These are phyloP conservation scores for Aspergillus sclerotioniger DNA, from an alignment of 495 filamentous ascomycete species.

Conservation along the genomic window DNA sequence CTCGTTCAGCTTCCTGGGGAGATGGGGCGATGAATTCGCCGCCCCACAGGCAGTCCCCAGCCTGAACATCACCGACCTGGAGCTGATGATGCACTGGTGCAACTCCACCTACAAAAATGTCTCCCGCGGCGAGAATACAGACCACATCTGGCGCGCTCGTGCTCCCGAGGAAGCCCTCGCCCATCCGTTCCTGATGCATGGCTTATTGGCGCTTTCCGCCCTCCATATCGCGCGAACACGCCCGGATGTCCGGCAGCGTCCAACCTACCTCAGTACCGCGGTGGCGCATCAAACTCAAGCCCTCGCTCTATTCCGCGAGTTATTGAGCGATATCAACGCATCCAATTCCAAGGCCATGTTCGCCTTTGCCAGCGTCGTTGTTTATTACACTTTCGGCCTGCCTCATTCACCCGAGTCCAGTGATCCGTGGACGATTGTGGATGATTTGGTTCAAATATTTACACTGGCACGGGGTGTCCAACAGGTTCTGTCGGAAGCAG, in stretches of 20 bases:
- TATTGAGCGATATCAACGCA: slow-evolving; percentile 40
- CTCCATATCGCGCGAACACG: slow-evolving; percentile 44
- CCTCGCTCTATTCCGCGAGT: slow-evolving; percentile 43
- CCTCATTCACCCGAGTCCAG: slow-evolving; percentile 36
- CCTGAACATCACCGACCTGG: slow-evolving; percentile 38
- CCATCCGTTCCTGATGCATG: slow-evolving; percentile 51
- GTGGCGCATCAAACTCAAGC: slow-evolving; percentile 49
- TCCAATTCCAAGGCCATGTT: slow-evolving; percentile 51
- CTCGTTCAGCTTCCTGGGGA: slow-evolving; percentile 29
- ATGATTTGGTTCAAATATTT: slow-evolving; percentile 44
- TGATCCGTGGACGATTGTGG: slow-evolving; percentile 36
- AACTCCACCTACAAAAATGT: slow-evolving; percentile 34
- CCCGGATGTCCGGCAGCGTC: slow-evolving; percentile 21
- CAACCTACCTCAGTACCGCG: slow-evolving; percentile 37
- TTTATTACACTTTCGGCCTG: slow-evolving; percentile 51
- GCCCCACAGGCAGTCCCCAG: slow-evolving; percentile 10
- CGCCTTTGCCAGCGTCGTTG: slow-evolving; percentile 48
- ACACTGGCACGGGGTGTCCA: slow-evolving; percentile 45
- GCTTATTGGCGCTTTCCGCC: slow-evolving; percentile 49
- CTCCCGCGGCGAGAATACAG: slow-evolving; percentile 31
- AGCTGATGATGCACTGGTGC: slow-evolving; percentile 48
- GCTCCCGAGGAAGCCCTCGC: slow-evolving; percentile 47
- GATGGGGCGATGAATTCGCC: slow-evolving; percentile 13
- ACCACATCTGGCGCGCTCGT: slow-evolving; percentile 41
- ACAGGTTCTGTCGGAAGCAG: slow-evolving; percentile 36